Evolutionary conservation across 1,139 yeast genomes (phyloP).

Genomic region (Ogataea hybrid): DNA sequence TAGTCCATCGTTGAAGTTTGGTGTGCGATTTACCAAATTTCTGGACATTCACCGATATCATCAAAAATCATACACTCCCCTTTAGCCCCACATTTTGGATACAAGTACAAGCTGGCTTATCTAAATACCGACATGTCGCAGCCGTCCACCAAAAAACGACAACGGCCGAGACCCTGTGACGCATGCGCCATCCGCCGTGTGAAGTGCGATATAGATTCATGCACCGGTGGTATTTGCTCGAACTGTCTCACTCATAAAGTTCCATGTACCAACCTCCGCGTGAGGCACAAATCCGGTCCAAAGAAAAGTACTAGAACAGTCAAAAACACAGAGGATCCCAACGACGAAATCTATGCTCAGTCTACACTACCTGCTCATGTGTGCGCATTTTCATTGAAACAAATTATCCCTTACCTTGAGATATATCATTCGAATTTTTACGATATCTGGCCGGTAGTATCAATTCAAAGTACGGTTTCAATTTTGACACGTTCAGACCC

Average conservation of each 20-base stretch:
- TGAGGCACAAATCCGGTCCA: not conserved
- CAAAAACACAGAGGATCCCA: too few relatives aligned
- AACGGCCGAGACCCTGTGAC: not conserved
- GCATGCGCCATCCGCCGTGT: slow-evolving; percentile 1
- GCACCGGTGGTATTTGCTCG: not conserved
- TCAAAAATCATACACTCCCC: too few relatives aligned
- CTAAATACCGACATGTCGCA: not conserved
- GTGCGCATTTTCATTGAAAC: not conserved
- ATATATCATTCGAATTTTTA: not conserved
- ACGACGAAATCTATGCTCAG: too few relatives aligned
- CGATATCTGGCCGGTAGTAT: not conserved
- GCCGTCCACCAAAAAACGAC: not conserved
- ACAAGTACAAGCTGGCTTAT: too few relatives aligned
- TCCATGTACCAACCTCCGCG: not conserved
- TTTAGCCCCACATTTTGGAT: too few relatives aligned
- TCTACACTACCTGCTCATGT: too few relatives aligned
- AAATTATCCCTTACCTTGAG: not conserved
- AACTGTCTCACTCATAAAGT: not conserved
- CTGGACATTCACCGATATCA: too few relatives aligned
- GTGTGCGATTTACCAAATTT: too few relatives aligned
- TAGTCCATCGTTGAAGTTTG: too few relatives aligned
- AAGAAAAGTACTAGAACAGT: not conserved
- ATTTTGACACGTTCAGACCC: not conserved
- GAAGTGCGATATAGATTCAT: not conserved
- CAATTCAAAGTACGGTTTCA: not conserved